phyloP scores from a whole-genome alignment of 257 asterid species.

The Cruciata laevipes region DNA sequence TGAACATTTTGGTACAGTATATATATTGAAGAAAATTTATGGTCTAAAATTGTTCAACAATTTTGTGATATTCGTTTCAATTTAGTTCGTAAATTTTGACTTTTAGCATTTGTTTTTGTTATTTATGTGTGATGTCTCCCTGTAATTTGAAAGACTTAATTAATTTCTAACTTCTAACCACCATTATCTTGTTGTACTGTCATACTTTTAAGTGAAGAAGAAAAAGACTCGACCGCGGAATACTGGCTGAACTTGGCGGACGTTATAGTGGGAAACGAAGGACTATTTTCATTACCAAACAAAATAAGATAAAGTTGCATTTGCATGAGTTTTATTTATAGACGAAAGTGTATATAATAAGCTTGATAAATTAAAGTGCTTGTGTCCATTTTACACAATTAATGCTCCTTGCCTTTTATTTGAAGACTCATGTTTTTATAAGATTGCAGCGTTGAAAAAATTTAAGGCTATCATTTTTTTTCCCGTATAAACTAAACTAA shows the following conservation, averaged over 20 bases:
- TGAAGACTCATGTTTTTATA: too few relatives aligned
- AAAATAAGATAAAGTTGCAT: neutral
- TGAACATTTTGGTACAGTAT: too few relatives aligned
- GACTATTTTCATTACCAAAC: constrained; percentile 1
- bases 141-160: neutral
- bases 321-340: neutral
- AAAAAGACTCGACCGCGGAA: neutral
- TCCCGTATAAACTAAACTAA: too few relatives aligned
- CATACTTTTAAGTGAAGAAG: neutral
- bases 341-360: neutral
- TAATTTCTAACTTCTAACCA: neutral
- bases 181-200: neutral
- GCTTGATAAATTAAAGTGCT: neutral
- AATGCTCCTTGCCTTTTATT: neutral
- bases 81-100: too few relatives aligned
- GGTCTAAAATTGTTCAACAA: too few relatives aligned
- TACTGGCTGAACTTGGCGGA: neutral
- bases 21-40: too few relatives aligned
- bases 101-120: too few relatives aligned
- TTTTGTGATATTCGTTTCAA: too few relatives aligned
- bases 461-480: too few relatives aligned
- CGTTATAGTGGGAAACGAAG: neutral
- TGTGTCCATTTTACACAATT: neutral
- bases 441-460: too few relatives aligned
- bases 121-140: too few relatives aligned